Conservation (phyloP, 345 rosid genomes). For the Bruguiera sexangula region DNA sequence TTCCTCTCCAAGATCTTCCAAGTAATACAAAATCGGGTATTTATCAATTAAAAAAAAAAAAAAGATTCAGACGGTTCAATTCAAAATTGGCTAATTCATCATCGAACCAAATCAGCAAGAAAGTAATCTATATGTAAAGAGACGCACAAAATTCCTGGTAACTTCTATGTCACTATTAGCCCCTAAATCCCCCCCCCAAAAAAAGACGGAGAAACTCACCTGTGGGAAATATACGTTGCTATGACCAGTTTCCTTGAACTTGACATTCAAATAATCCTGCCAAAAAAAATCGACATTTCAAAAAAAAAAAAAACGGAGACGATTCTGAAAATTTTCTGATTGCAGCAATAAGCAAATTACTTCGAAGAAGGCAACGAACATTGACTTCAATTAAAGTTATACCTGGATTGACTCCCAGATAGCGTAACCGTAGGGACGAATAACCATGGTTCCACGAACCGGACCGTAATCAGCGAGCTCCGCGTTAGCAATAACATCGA, state of each 20-base stretch:
- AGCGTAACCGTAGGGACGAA: constrained; percentile 90
- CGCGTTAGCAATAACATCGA: constrained; percentile 83
- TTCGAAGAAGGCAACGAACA: background rate
- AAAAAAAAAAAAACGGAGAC: background rate
- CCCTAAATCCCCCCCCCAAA: background rate
- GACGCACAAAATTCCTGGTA: background rate
- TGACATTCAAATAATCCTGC: constrained; percentile 84
- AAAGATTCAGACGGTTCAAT: too few species aligned
- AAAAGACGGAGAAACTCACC: constrained; percentile 30
- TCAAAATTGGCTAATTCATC: too few species aligned
- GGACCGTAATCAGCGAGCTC: constrained; percentile 96
- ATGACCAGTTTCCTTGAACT: constrained; percentile 95
- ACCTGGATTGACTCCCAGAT: constrained; percentile 99
- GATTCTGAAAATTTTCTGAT: background rate
- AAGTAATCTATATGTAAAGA: background rate
- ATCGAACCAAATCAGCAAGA: background rate
- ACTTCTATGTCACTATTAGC: background rate
- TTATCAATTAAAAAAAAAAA: too few species aligned
- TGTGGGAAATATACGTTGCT: constrained; percentile 96
- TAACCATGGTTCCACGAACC: constrained; percentile 95
- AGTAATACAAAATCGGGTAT: too few species aligned
- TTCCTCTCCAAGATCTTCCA: too few species aligned
- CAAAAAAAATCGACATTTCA: background rate
- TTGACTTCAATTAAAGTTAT: background rate
- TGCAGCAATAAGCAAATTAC: background rate